Percentiles rank a stretch among this genome's conserved stretches.
Conservation (phyloP, 2,329 filamentous ascomycete genomes). For the Botryotinia calthae region DNA sequence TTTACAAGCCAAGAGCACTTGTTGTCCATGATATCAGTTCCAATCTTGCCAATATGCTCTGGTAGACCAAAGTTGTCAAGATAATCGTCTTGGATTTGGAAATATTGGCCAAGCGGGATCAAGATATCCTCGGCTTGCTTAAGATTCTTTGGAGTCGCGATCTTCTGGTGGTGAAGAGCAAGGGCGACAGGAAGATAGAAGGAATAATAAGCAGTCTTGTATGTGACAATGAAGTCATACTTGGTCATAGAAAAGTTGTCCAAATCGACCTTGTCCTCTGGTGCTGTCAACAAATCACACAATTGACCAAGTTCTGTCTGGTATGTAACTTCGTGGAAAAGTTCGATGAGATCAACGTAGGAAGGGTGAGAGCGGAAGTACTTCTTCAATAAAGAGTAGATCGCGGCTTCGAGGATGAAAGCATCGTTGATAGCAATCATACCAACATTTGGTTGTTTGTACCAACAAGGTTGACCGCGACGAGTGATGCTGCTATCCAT, state of each 20-base stretch:
- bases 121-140: conserved; percentile 87
- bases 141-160: conserved; percentile 85
- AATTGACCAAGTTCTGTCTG: conserved; percentile 95
- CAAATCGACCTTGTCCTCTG: conserved; percentile 89
- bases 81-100: conserved; percentile 98
- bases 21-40: conserved; percentile 98
- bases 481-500: conserved; percentile 97
- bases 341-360: conserved; percentile 89
- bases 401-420: conserved; percentile 88
- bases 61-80: conserved; percentile 96
- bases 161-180: conserved; percentile 78
- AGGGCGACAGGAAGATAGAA: conserved; percentile 97
- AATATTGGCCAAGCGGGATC: conserved; percentile 97
- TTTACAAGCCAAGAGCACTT: conserved; percentile 99
- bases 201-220: conserved; percentile 99
- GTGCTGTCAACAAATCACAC: conserved; percentile 91
- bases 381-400: conserved; percentile 91
- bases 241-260: conserved; percentile 94
- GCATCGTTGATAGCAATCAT: conserved; percentile 98
- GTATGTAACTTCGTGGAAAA: conserved; percentile 92
- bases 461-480: conserved; percentile 94
- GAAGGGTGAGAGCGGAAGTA: conserved; percentile 83
- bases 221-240: conserved; percentile 97
- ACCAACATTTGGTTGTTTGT: conserved; percentile 82
- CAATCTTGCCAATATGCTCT: conserved; percentile 93